Conservation (phyloP, 441 rosid genomes). For the Mallotus japonicus region DNA sequence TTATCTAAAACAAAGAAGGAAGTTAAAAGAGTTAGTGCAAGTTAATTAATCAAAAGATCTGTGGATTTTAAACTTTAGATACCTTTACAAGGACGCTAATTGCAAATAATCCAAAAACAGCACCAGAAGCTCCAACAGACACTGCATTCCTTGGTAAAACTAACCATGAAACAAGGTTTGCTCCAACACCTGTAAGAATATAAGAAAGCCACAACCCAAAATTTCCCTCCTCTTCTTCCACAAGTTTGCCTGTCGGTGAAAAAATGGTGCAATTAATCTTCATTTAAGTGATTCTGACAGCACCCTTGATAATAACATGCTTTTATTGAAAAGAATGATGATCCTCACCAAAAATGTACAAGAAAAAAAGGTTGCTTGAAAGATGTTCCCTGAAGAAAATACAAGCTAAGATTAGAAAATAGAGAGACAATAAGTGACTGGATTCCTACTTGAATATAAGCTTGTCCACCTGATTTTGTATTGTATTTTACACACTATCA, state of each 20-base stretch:
- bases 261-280: constrained; percentile 8
- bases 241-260: constrained; percentile 68
- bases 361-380: constrained; percentile 92
- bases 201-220: constrained; percentile 84
- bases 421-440: neutral
- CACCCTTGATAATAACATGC: constrained; percentile 13
- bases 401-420: constrained; percentile 13
- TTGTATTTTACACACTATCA: neutral
- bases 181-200: constrained; percentile 80
- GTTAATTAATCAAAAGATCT: constrained; percentile 6
- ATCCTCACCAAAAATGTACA: constrained; percentile 84
- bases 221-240: constrained; percentile 89
- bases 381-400: constrained; percentile 71
- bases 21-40: neutral
- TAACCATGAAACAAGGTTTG: constrained; percentile 90
- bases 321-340: constrained; percentile 13
- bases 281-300: constrained; percentile 19
- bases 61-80: constrained; percentile 6
- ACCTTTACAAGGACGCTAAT: constrained; percentile 92
- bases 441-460: neutral
- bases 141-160: constrained; percentile 82
- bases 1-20: constrained; percentile 46
- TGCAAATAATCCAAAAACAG: constrained; percentile 88
- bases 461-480: neutral
- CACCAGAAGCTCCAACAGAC: constrained; percentile 95